Conservation (phyloP, 306 rosid genomes). For the Acmispon strigosus region DNA sequence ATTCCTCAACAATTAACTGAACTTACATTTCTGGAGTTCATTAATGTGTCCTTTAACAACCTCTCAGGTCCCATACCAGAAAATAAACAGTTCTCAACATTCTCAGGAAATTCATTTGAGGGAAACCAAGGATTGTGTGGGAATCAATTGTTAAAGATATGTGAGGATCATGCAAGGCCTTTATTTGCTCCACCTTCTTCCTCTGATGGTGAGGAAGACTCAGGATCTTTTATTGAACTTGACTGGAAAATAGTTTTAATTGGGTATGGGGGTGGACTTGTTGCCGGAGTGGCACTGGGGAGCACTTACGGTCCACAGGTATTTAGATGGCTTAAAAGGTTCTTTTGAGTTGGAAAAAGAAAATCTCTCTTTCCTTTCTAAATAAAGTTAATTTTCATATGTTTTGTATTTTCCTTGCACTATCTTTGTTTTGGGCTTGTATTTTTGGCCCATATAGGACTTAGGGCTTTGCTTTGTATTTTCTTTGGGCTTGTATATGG, state of each 20-base stretch:
- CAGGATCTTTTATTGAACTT: neutral
- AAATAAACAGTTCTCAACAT: conserved; percentile 11
- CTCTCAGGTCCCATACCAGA: conserved; percentile 22
- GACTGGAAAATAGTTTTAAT: neutral
- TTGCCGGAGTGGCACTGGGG: conserved; percentile 4
- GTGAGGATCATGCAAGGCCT: neutral
- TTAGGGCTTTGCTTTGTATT: too few relatives aligned
- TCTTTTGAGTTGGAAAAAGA: neutral
- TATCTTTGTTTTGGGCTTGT: neutral
- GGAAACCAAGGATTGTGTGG: conserved; percentile 25
- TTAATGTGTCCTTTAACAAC: conserved; percentile 16
- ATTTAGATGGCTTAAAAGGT: neutral
- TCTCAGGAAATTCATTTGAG: neutral
- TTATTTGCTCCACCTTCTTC: neutral
- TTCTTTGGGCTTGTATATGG: too few relatives aligned
- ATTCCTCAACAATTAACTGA: conserved; percentile 9
- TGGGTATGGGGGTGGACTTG: conserved; percentile 24
- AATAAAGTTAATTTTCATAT: neutral
- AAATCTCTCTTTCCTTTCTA: neutral
- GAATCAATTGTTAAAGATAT: conserved; percentile 1
- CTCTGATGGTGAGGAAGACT: neutral
- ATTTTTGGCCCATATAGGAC: neutral
- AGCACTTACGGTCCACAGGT: neutral
- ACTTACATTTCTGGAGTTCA: conserved; percentile 17
- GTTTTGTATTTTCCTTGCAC: neutral